phyloP scores from a whole-genome alignment of 306 rosid genomes.

The Prunus mira region DNA sequence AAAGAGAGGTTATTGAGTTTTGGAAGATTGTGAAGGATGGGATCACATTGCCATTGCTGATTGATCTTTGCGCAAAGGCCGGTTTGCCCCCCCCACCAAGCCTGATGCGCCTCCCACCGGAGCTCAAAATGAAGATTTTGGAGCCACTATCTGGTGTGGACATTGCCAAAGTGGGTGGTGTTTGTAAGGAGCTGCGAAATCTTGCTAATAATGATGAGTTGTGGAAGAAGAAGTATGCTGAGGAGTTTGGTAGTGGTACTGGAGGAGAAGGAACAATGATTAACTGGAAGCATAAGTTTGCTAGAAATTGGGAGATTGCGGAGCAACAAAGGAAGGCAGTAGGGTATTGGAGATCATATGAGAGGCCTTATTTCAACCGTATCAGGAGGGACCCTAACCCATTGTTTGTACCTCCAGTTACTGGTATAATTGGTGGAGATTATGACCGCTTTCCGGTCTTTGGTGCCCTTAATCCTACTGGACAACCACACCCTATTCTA shows the following conservation, averaged over 20 bases:
- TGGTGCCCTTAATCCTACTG: slow-evolving; percentile 13
- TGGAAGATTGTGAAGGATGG: slow-evolving; percentile 80
- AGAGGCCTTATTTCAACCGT: not conserved
- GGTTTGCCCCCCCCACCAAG: slow-evolving; percentile 62
- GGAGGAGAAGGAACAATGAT: not conserved
- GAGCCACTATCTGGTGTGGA: slow-evolving; percentile 59
- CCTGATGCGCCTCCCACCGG: slow-evolving; percentile 64
- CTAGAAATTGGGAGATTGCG: slow-evolving; percentile 19
- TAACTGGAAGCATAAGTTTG: slow-evolving; percentile 43
- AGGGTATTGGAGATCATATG: not conserved
- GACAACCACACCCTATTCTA: slow-evolving; percentile 14
- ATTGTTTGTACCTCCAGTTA: not conserved
- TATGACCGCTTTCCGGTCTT: slow-evolving; percentile 34
- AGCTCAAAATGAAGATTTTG: slow-evolving; percentile 60
- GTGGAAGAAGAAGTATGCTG: slow-evolving; percentile 61
- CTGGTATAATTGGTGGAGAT: slow-evolving; percentile 44
- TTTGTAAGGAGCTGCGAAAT: slow-evolving; percentile 48
- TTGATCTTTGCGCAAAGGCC: slow-evolving; percentile 66
- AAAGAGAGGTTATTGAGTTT: slow-evolving; percentile 45
- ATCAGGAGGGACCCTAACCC: slow-evolving; percentile 23
- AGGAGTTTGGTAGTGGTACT: slow-evolving; percentile 33
- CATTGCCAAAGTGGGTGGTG: slow-evolving; percentile 52
- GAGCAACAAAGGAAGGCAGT: slow-evolving; percentile 15
- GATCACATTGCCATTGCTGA: slow-evolving; percentile 68
- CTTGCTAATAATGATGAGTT: slow-evolving; percentile 46